Conservation (phyloP, 2,329 filamentous ascomycete species). For the Arthrobotrys sphaeroides region DNA sequence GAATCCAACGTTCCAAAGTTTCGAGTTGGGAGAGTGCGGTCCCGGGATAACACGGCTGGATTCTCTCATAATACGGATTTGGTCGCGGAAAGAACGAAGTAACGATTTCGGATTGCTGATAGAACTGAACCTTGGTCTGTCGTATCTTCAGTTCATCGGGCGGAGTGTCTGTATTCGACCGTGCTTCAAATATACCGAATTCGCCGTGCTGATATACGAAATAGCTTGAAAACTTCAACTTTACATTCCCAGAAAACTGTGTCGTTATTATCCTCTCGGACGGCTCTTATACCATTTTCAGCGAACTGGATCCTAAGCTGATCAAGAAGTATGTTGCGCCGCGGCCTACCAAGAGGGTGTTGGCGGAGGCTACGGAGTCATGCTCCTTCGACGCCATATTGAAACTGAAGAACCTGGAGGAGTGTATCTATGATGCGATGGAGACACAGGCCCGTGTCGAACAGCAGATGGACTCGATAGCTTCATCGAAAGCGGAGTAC, state of each 20-base stretch:
- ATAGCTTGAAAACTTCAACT: constrained; percentile 68
- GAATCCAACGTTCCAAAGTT: constrained; percentile 73
- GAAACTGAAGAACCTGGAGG: constrained; percentile 72
- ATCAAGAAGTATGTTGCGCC: constrained; percentile 58
- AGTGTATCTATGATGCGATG: constrained; percentile 74
- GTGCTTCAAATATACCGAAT: background rate
- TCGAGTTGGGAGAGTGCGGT: constrained; percentile 69
- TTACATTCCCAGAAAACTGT: constrained; percentile 71
- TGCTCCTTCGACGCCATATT: constrained; percentile 74
- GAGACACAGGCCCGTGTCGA: constrained; percentile 70
- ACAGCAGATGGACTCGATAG: constrained; percentile 67
- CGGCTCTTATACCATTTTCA: constrained; percentile 72
- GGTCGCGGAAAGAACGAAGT: constrained; percentile 67
- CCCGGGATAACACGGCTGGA: constrained; percentile 68
- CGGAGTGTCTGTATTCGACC: constrained; percentile 63
- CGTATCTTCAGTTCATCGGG: constrained; percentile 71
- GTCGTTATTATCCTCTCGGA: constrained; percentile 72
- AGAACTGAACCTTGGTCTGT: constrained; percentile 67
- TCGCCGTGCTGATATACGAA: background rate
- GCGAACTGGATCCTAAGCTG: constrained; percentile 62
- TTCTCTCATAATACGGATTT: constrained; percentile 67
- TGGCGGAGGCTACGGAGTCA: constrained; percentile 61
- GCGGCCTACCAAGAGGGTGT: constrained; percentile 59
- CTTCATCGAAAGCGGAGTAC: constrained; percentile 57
- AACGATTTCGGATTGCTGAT: constrained; percentile 67